These are phyloP conservation scores for Skeletonema menzelii DNA, from an alignment of 108 stramenopile genomes.

Conservation along the genomic window DNA sequence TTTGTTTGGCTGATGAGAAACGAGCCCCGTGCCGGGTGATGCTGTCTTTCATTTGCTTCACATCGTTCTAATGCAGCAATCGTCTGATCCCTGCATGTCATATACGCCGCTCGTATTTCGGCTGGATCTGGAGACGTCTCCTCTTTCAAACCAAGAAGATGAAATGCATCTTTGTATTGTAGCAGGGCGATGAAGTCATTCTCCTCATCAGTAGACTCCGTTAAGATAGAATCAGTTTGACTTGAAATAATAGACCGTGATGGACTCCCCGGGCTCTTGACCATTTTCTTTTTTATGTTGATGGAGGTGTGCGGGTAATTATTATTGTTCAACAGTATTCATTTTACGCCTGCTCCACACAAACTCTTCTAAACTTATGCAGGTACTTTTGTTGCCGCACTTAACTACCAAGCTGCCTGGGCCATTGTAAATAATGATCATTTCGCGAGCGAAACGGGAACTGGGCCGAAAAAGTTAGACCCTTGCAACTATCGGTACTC, in stretches of 20 bases:
- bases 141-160: slow-evolving; percentile 19
- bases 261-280: not conserved
- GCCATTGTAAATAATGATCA: too few species aligned
- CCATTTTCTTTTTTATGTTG: not conserved
- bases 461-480: too few species aligned
- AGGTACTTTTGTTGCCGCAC: too few species aligned
- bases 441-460: too few species aligned
- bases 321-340: too few species aligned
- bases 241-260: not conserved
- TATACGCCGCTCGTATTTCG: slow-evolving; percentile 18
- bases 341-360: too few species aligned
- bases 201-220: not conserved
- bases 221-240: not conserved
- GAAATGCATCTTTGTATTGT: slow-evolving; percentile 29
- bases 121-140: not conserved
- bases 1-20: slow-evolving; percentile 23
- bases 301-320: not conserved
- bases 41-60: slow-evolving; percentile 17
- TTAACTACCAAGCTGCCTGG: too few species aligned
- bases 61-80: slow-evolving; percentile 12
- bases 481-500: too few species aligned
- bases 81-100: slow-evolving; percentile 10
- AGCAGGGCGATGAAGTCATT: slow-evolving; percentile 35
- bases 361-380: too few species aligned
- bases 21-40: slow-evolving; percentile 2